Evolutionary conservation across 768 basidiomycete species (phyloP).

Genomic region (Collybia sordida): DNA sequence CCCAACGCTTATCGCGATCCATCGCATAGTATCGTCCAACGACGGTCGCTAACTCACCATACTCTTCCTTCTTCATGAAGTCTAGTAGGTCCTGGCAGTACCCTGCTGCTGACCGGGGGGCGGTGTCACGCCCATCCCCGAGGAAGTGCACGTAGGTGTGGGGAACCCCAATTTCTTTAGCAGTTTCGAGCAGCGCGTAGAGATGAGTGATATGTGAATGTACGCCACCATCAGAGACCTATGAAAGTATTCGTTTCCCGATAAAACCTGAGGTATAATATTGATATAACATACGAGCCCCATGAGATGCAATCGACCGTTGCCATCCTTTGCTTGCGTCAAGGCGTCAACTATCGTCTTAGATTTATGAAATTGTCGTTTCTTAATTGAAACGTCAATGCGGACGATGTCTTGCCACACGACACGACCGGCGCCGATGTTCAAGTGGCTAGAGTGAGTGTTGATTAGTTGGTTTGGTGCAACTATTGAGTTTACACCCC

Average conservation of each 20-base stretch:
- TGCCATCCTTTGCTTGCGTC: constrained; percentile 77
- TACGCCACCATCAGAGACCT: constrained; percentile 96
- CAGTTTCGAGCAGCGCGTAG: constrained; percentile 86
- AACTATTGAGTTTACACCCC: constrained; percentile 2
- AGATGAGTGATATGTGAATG: constrained; percentile 93
- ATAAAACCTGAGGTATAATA: neutral
- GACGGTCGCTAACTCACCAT: constrained; percentile 82
- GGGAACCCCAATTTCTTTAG: constrained; percentile 82
- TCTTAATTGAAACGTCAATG: constrained; percentile 91
- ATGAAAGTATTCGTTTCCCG: neutral
- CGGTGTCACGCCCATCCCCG: constrained; percentile 93
- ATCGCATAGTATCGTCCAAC: constrained; percentile 94
- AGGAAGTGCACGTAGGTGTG: constrained; percentile 92
- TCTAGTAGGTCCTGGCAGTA: constrained; percentile 78
- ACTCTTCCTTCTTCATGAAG: constrained; percentile 74
- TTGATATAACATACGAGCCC: constrained; percentile 61
- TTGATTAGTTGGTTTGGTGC: neutral
- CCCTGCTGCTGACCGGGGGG: constrained; percentile 75
- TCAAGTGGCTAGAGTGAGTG: constrained; percentile 68
- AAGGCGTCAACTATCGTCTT: constrained; percentile 68
- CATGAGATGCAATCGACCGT: constrained; percentile 84
- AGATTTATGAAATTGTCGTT: constrained; percentile 82
- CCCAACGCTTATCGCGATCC: constrained; percentile 98
- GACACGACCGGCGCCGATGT: constrained; percentile 91
- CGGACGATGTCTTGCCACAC: constrained; percentile 99